Evolutionary conservation across 2,329 filamentous ascomycete genomes (phyloP).

Genomic region (Raffaelea albimanens): DNA sequence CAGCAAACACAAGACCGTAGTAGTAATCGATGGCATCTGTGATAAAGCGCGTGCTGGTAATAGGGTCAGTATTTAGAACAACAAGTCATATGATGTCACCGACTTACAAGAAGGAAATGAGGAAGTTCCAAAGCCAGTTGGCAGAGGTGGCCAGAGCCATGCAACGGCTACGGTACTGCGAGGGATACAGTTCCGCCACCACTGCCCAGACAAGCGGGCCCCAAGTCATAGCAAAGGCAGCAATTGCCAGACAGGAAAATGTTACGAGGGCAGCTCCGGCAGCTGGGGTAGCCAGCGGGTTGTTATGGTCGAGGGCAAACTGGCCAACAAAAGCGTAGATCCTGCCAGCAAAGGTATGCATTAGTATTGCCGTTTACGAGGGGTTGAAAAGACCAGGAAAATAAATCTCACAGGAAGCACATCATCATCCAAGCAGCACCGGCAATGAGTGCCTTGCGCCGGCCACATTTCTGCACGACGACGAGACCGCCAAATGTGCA

Average conservation of each 20-base stretch:
- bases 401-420: conserved; percentile 21
- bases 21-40: conserved; percentile 60
- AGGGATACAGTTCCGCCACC: conserved; percentile 52
- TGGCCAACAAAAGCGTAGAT: conserved; percentile 42
- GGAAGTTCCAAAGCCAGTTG: conserved; percentile 34
- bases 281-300: conserved; percentile 40
- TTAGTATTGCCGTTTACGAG: too few relatives aligned
- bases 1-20: conserved; percentile 65
- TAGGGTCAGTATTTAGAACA: not conserved
- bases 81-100: not conserved
- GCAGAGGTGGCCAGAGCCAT: conserved; percentile 61
- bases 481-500: conserved; percentile 55
- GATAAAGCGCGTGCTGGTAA: conserved; percentile 1
- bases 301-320: conserved; percentile 39
- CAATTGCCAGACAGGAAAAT: conserved; percentile 54
- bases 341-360: conserved; percentile 35
- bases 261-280: conserved; percentile 47
- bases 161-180: conserved; percentile 52
- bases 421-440: conserved; percentile 54
- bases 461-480: conserved; percentile 54
- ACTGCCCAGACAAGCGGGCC: conserved; percentile 45
- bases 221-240: conserved; percentile 66
- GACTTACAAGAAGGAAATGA: conserved; percentile 1
- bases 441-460: conserved; percentile 52
- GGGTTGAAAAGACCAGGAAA: not conserved